Evolutionary conservation across 2,329 filamentous ascomycete genomes (phyloP).

Genomic region (Ophiostoma perfectum): DNA sequence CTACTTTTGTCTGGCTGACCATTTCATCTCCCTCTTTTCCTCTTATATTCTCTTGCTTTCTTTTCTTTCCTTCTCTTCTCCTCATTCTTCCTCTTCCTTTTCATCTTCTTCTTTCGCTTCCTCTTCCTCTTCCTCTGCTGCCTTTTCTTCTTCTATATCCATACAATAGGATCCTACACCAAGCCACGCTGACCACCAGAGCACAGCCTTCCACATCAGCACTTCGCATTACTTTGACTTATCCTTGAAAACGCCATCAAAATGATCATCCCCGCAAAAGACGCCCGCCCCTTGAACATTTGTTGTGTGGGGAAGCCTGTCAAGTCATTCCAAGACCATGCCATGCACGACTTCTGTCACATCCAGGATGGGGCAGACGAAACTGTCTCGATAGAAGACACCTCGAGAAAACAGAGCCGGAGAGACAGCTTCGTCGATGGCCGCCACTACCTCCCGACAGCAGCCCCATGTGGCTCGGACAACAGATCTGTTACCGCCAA

Average conservation of each 20-base stretch:
- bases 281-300: conserved; percentile 9
- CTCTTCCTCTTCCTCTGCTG: no score
- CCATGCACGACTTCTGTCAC: not conserved
- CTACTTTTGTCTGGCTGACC: no score
- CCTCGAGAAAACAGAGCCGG: not conserved
- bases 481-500: not conserved
- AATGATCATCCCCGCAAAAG: conserved; percentile 11
- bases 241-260: not conserved
- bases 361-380: not conserved
- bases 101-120: no score
- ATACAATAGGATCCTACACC: no score
- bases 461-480: not conserved
- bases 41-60: no score
- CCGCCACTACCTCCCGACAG: not conserved
- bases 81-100: no score
- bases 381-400: not conserved
- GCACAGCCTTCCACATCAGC: not conserved
- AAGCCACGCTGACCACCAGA: no score
- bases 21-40: no score
- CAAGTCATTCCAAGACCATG: conserved; percentile 1
- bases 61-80: no score
- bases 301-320: conserved; percentile 3
- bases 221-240: not conserved
- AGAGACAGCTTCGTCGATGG: not conserved
- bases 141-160: no score